A percentile compares a stretch with the other conserved stretches of the same genome.
These are phyloP conservation scores for Apiospora marii DNA, from an alignment of 2,329 filamentous ascomycete species.

Conservation along the genomic window DNA sequence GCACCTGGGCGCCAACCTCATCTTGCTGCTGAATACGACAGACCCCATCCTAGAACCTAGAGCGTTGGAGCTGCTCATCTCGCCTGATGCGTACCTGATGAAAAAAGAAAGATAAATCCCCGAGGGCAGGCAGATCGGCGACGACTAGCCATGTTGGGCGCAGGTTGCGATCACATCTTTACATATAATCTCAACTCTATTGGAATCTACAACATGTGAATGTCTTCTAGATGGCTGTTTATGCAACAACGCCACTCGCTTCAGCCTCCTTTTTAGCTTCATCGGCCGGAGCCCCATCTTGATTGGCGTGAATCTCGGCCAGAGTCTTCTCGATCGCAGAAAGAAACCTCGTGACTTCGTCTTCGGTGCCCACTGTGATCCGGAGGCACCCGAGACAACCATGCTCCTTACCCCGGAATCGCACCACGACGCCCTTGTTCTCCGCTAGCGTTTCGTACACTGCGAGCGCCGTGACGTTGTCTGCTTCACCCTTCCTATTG, in stretches of 20 bases:
- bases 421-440: conserved; percentile 86
- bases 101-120: neutral
- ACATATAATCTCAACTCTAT: neutral
- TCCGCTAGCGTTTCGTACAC: conserved; percentile 89
- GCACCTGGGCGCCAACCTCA: neutral
- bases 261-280: conserved; percentile 21
- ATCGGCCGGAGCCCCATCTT: conserved; percentile 14
- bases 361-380: conserved; percentile 90
- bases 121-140: neutral
- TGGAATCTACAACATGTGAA: conserved; percentile 4
- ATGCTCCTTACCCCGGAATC: conserved; percentile 91
- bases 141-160: neutral
- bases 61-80: neutral
- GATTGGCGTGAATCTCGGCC: conserved; percentile 47
- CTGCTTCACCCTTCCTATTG: conserved; percentile 73
- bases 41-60: neutral
- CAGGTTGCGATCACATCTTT: conserved; percentile 1
- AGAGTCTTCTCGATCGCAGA: conserved; percentile 65
- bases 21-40: neutral
- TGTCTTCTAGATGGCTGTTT: neutral
- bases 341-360: conserved; percentile 83
- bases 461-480: conserved; percentile 78
- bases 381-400: conserved; percentile 89
- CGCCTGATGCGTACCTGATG: neutral
- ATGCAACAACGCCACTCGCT: conserved; percentile 20